Base-by-base conservation (phyloP, 768 basidiomycete species). In the Lactifluus piperatus region DNA sequence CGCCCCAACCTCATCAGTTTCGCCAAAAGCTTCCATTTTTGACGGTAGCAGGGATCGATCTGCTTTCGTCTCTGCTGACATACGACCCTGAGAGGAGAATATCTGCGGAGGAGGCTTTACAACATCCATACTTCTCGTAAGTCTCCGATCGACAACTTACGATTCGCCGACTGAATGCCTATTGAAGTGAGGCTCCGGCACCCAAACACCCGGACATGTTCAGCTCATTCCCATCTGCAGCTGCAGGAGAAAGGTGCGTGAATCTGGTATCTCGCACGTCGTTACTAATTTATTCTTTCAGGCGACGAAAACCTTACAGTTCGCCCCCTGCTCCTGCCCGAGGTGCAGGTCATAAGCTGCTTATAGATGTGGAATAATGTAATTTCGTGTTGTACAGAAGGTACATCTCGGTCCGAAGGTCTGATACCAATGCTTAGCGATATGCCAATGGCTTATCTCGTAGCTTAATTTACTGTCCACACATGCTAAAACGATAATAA, bases 141-240 rank as follows among this genome's bases (percentile, higher is more conserved):
- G 84, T 69, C 24, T n/a, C 44, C 29, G 26, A 30, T 7, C 13
- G 37, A 22, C 9, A 44, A 1, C 41, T 47, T 44, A 57, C 10
- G 24, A 26, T 27, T 20, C n/a, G 37, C 8, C 62, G 20, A 48
- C 43, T 54, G 39, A 46, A 36, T 11, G 51, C 57, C 26, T 7
- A 29, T 32, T 45, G 6, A 62, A 97, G 93, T 5, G 97, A 98
- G 73, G 87, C 92, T 0, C 97, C 97, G 0, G 73, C 91, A 37
- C 97, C 97, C 0, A 98, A 99, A 69, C 94, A 98, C 70, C 91
- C 93, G 16, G 93, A 95, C 68, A 75, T 98, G 58, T 98, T 99
- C 73, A 82, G 89, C 1, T 94, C 92, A 2, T 99, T 98, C 72
- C 97, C 97, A 30, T 94, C 91, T 37, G 83, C 88, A 26, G 97